phyloP scores from a whole-genome alignment of 1,284 basidiomycete genomes.

The Rhodotorula sp. region DNA sequence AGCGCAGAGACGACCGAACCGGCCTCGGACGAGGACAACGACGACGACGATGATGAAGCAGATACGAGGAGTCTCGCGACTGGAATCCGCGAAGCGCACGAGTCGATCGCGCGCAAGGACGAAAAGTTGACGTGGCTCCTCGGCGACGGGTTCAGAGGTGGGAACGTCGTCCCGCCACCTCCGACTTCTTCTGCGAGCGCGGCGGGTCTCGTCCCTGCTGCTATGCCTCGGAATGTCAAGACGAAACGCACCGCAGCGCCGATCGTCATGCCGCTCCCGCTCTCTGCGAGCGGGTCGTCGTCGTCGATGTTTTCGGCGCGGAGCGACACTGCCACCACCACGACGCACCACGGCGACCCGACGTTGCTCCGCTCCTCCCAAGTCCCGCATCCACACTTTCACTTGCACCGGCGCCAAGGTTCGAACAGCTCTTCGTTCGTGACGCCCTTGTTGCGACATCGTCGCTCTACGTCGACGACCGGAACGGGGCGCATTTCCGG shows the following conservation, averaged over 20 bases:
- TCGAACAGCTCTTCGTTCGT: not conserved
- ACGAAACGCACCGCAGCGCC: not conserved
- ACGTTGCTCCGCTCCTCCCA: not conserved
- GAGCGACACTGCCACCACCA: too few relatives aligned
- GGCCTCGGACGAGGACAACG: not conserved
- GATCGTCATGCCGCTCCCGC: not conserved
- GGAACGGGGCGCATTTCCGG: not conserved
- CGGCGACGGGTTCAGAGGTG: constrained; percentile 11
- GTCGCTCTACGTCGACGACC: not conserved
- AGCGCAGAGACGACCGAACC: not conserved
- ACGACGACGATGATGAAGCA: constrained; percentile 7
- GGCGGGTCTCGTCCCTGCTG: too few relatives aligned
- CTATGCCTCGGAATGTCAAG: not conserved
- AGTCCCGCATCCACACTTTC: too few relatives aligned
- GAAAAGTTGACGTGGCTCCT: constrained; percentile 24
- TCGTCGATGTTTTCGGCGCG: too few relatives aligned
- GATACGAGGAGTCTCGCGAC: constrained; percentile 16
- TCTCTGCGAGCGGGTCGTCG: not conserved
- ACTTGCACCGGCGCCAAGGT: too few relatives aligned
- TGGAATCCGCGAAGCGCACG: constrained; percentile 22
- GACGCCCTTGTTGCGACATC: not conserved
- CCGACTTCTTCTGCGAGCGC: not conserved
- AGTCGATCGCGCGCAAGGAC: constrained; percentile 26
- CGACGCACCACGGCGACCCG: not conserved
- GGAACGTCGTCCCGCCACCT: not conserved